Percentiles rank a stretch among this genome's conserved stretches.
phyloP scores from a whole-genome alignment of 441 rosid genomes.

The Erodium trifolium region DNA sequence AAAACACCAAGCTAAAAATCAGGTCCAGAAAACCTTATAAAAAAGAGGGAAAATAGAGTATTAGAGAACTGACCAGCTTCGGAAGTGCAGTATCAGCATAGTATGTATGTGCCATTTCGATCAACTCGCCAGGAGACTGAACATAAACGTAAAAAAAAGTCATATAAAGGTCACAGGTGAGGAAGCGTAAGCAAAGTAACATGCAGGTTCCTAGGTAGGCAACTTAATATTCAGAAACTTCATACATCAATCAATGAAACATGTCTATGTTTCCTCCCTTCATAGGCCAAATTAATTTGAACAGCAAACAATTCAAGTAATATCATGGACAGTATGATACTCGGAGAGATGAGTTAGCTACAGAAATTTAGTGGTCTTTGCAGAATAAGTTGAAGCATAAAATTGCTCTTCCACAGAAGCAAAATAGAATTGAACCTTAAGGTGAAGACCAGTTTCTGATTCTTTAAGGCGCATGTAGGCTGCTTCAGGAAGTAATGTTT shows the following conservation, averaged over 20 bases:
- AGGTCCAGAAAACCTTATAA: slow-evolving; percentile 17
- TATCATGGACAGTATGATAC: not conserved
- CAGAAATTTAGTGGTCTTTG: not conserved
- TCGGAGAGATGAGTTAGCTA: slow-evolving; percentile 4
- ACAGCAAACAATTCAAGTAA: not conserved
- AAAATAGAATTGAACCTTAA: slow-evolving; percentile 41
- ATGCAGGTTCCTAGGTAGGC: slow-evolving; percentile 7
- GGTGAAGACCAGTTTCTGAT: slow-evolving; percentile 76
- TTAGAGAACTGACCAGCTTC: slow-evolving; percentile 51
- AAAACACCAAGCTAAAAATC: slow-evolving; percentile 17
- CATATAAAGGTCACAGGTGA: slow-evolving; percentile 4
- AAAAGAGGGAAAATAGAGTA: slow-evolving; percentile 11
- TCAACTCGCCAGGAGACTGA: slow-evolving; percentile 65
- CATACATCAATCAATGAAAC: slow-evolving; percentile 9
- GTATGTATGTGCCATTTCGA: slow-evolving; percentile 60
- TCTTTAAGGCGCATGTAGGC: slow-evolving; percentile 65
- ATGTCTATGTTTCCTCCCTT: slow-evolving; percentile 1
- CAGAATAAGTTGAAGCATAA: too few species aligned
- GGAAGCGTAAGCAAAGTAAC: slow-evolving; percentile 5
- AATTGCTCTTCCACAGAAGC: too few species aligned
- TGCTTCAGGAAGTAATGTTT: slow-evolving; percentile 49
- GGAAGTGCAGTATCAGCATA: slow-evolving; percentile 77
- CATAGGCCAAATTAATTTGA: not conserved
- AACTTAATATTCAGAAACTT: slow-evolving; percentile 7
- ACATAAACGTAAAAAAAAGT: slow-evolving; percentile 15